A percentile compares a stretch with the other conserved stretches of the same genome.
Conservation (phyloP, 768 basidiomycete genomes). For the Boletellus ananiceps region DNA sequence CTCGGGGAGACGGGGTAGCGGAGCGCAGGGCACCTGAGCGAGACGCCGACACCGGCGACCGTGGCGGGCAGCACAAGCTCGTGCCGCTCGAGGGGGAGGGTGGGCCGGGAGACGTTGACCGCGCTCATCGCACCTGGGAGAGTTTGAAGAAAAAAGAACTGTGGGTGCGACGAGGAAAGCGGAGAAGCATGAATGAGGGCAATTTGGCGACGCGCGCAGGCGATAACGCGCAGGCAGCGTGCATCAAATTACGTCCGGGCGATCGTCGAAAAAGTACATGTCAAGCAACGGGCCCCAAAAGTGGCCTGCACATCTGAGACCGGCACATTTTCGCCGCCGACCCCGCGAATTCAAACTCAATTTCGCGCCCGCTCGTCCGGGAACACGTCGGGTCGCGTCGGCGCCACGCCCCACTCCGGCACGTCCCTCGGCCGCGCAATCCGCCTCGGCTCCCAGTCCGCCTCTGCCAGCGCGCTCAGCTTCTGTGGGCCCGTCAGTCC, state of each 20-base stretch:
- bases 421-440: constrained; percentile 79
- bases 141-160: too few relatives aligned
- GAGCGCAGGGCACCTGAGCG: constrained; percentile 21
- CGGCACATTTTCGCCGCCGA: neutral
- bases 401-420: constrained; percentile 92
- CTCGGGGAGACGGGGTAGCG: constrained; percentile 22
- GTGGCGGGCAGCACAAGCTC: constrained; percentile 14
- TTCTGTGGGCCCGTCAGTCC: constrained; percentile 35
- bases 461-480: constrained; percentile 54
- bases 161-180: too few relatives aligned
- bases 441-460: constrained; percentile 85
- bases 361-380: constrained; percentile 18
- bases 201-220: neutral
- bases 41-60: constrained; percentile 10
- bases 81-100: constrained; percentile 16
- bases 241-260: neutral
- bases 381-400: constrained; percentile 36
- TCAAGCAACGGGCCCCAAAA: neutral
- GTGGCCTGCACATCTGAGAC: neutral
- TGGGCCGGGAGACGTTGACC: neutral
- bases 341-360: too few relatives aligned
- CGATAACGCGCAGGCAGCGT: neutral
- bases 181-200: too few relatives aligned
- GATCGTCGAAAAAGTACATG: neutral
- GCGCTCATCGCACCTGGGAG: neutral